Conservation (phyloP, 2,329 filamentous ascomycete species). For the Zymoseptoria ardabiliae region DNA sequence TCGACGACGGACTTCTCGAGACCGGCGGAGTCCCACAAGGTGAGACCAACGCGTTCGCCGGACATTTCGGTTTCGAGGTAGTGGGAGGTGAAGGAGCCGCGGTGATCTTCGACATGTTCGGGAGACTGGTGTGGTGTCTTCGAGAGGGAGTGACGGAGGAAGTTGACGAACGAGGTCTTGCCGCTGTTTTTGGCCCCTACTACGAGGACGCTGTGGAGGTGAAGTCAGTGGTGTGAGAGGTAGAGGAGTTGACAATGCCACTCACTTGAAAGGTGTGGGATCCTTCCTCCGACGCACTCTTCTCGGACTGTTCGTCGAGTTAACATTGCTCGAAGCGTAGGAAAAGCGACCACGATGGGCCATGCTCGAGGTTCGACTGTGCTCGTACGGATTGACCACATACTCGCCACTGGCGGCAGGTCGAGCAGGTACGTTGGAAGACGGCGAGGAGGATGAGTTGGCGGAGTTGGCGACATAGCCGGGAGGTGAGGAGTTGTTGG, state of each 20-base stretch:
- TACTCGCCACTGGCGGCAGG: conserved; percentile 43
- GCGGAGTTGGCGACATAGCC: conserved; percentile 18
- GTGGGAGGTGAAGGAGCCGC: conserved; percentile 65
- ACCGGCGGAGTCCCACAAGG: conserved; percentile 93
- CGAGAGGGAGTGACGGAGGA: conserved; percentile 78
- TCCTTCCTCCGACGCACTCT: conserved; percentile 92
- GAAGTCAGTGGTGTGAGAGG: not conserved
- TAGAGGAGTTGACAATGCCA: not conserved
- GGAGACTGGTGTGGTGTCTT: conserved; percentile 70
- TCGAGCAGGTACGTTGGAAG: conserved; percentile 1
- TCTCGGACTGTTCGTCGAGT: conserved; percentile 77
- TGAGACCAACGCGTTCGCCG: conserved; percentile 81
- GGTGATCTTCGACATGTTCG: conserved; percentile 13
- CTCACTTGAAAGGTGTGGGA: conserved; percentile 96
- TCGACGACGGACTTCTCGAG: conserved; percentile 93
- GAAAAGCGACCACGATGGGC: conserved; percentile 92
- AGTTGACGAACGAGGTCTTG: conserved; percentile 95
- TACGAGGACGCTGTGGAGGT: conserved; percentile 64
- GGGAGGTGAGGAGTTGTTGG: conserved; percentile 21
- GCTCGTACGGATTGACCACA: conserved; percentile 63
- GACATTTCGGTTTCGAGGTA: conserved; percentile 95
- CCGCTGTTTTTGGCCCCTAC: conserved; percentile 81
- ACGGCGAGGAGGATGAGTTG: conserved; percentile 19
- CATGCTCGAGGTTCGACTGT: conserved; percentile 75
- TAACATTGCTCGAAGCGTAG: conserved; percentile 88